Conservation (phyloP, 306 rosid genomes). For the Crataegus laevigata region DNA sequence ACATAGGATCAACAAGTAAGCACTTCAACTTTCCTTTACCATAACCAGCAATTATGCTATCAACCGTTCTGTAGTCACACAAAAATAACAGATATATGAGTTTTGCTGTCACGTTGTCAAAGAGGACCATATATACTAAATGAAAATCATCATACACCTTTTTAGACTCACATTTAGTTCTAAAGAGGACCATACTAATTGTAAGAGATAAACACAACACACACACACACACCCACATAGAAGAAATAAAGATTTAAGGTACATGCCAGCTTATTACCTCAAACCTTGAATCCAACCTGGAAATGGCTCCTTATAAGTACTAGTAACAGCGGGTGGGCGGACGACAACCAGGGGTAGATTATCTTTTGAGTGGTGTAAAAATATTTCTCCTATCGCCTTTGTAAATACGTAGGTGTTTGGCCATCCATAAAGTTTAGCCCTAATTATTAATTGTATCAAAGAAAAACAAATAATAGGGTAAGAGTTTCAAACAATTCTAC, state of each 20-base stretch:
- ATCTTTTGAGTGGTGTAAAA: constrained; percentile 4
- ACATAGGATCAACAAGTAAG: constrained; percentile 22
- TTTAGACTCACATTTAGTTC: too few species aligned
- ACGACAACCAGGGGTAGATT: constrained; percentile 14
- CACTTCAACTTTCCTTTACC: constrained; percentile 26
- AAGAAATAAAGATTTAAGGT: neutral
- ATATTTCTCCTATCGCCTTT: constrained; percentile 43
- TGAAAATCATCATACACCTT: too few species aligned
- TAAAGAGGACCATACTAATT: too few species aligned
- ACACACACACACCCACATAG: too few species aligned
- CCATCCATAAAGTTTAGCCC: constrained; percentile 42
- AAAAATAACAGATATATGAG: too few species aligned
- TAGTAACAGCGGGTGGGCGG: constrained; percentile 11
- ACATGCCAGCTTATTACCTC: constrained; percentile 17
- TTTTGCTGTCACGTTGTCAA: too few species aligned
- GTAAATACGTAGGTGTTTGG: constrained; percentile 35
- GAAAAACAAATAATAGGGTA: neutral
- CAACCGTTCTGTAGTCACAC: constrained; percentile 29
- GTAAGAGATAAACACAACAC: too few species aligned
- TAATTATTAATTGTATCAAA: neutral
- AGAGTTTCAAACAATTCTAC: neutral
- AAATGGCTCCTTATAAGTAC: constrained; percentile 27
- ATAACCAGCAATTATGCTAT: constrained; percentile 9
- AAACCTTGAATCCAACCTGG: constrained; percentile 38
- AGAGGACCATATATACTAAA: too few species aligned